Percentiles rank a stretch among this genome's conserved stretches.
Conservation (phyloP, 805 yeast genomes). For the Sugiyamaella mastotermitis region DNA sequence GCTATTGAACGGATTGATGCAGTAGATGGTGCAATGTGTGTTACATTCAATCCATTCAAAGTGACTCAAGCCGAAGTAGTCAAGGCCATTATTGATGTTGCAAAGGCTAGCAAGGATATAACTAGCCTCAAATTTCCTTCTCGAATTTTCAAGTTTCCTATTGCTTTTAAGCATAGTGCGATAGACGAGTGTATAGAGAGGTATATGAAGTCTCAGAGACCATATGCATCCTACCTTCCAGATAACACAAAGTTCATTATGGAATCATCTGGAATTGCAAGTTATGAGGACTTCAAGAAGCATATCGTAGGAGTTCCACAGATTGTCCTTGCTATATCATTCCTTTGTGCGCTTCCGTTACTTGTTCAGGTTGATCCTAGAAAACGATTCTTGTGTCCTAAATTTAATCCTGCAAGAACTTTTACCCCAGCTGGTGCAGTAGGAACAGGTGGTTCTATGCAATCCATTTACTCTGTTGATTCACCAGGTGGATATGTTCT, state of each 20-base stretch:
- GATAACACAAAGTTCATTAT: too few relatives aligned
- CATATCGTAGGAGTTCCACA: constrained; percentile 57
- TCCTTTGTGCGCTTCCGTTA: constrained; percentile 91
- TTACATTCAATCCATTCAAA: constrained; percentile 22
- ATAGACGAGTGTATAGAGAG: too few relatives aligned
- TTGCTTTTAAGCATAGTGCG: too few relatives aligned
- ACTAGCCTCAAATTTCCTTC: constrained; percentile 82
- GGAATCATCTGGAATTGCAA: too few relatives aligned
- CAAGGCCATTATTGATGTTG: constrained; percentile 62
- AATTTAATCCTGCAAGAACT: constrained; percentile 93
- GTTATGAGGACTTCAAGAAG: constrained; percentile 67
- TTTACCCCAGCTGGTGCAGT: constrained; percentile 95
- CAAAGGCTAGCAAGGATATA: constrained; percentile 62
- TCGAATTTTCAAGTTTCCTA: too few relatives aligned
- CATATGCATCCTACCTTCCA: too few relatives aligned
- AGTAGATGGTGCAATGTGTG: constrained; percentile 2
- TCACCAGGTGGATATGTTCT: constrained; percentile 98
- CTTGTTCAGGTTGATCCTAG: constrained; percentile 97
- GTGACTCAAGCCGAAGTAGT: constrained; percentile 58
- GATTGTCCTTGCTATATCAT: constrained; percentile 85
- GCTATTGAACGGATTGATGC: neutral
- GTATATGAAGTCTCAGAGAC: too few relatives aligned
- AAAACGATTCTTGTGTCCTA: constrained; percentile 83
- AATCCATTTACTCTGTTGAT: constrained; percentile 97
- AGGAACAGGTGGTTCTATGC: constrained; percentile 96